Percentiles rank a stretch among this genome's conserved stretches.
These are phyloP conservation scores for Candida montana DNA, from an alignment of 805 yeast species.

Conservation along the genomic window DNA sequence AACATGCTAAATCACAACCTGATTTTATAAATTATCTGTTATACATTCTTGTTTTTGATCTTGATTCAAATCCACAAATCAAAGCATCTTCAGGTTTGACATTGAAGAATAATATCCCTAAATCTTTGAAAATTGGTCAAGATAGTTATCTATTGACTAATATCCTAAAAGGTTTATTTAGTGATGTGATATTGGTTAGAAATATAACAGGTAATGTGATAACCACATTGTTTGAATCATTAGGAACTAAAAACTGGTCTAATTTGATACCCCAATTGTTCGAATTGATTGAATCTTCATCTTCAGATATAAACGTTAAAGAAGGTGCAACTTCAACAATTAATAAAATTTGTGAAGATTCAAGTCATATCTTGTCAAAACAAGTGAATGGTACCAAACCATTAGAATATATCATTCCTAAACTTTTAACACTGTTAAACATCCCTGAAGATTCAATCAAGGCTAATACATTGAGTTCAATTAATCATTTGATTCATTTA, in stretches of 20 bases:
- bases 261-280: conserved; percentile 63
- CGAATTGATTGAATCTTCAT: conserved; percentile 47
- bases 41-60: conserved; percentile 56
- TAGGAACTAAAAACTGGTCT: conserved; percentile 74
- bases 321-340: conserved; percentile 81
- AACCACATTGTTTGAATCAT: conserved; percentile 67
- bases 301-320: conserved; percentile 30
- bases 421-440: conserved; percentile 48
- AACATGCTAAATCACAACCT: conserved; percentile 61
- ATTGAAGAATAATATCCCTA: conserved; percentile 69
- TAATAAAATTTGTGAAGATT: conserved; percentile 87
- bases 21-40: conserved; percentile 80
- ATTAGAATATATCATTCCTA: conserved; percentile 58
- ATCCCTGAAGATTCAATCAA: conserved; percentile 45
- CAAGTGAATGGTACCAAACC: conserved; percentile 66
- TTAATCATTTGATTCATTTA: conserved; percentile 69
- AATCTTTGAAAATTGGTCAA: conserved; percentile 27
- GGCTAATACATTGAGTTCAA: conserved; percentile 60
- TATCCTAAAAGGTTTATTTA: conserved; percentile 45
- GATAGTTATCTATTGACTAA: conserved; percentile 32
- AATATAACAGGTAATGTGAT: conserved; percentile 89
- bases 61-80: conserved; percentile 42
- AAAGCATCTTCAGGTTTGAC: conserved; percentile 87
- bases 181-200: conserved; percentile 56
- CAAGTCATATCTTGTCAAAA: conserved; percentile 56